phyloP scores from a whole-genome alignment of 306 rosid genomes.

The Phaseolus lunatus region DNA sequence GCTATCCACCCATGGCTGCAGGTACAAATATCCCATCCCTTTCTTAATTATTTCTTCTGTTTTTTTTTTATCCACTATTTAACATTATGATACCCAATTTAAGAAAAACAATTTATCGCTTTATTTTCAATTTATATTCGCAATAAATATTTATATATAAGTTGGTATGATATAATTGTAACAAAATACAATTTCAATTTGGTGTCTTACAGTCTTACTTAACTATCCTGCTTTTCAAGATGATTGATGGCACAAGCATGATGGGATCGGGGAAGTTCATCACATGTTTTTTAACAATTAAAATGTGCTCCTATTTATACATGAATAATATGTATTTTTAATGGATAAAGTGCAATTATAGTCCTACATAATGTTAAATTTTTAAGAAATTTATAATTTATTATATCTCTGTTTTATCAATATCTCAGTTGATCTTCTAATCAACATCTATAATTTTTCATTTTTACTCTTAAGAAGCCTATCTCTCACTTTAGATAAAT shows the following conservation, averaged over 20 bases:
- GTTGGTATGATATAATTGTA: neutral
- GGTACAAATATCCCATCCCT: slow-evolving; percentile 40
- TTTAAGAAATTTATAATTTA: neutral
- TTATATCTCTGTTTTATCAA: too few species aligned
- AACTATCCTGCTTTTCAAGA: slow-evolving; percentile 26
- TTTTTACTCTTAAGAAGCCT: too few species aligned
- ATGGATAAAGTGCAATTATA: neutral
- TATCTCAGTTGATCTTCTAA: too few species aligned
- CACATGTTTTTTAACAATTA: neutral
- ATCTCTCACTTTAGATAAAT: too few species aligned
- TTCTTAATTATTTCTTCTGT: neutral
- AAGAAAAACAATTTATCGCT: neutral
- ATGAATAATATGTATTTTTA: neutral
- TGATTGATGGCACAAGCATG: neutral
- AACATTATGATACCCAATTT: too few species aligned
- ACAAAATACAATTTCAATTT: slow-evolving; percentile 32
- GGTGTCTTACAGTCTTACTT: slow-evolving; percentile 38
- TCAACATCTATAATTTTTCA: too few species aligned
- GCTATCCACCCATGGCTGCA: slow-evolving; percentile 55
- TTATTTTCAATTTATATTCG: slow-evolving; percentile 1
- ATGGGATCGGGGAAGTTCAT: neutral
- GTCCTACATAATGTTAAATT: neutral
- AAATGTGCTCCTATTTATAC: neutral
- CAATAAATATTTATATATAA: neutral
- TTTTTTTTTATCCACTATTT: neutral